Conservation (phyloP, 1,284 basidiomycete genomes). For the Ceratobasidium sp. region DNA sequence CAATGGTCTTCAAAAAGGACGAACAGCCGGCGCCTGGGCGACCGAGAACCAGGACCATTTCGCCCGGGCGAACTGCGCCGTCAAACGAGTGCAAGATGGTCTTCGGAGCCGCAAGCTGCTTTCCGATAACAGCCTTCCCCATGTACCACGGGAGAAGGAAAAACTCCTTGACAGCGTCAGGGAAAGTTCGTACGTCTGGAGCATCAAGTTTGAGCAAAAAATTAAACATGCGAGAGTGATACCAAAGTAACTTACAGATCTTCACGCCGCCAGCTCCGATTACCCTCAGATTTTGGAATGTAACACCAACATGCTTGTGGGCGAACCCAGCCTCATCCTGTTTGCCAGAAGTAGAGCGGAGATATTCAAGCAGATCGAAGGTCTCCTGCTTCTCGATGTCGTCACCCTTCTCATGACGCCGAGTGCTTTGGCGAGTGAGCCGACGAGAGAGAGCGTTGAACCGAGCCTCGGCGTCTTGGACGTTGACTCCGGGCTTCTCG, state of each 20-base stretch:
- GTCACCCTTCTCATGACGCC: background rate
- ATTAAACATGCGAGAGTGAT: too few species aligned
- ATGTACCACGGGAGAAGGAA: slow-evolving; percentile 64
- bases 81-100: slow-evolving; percentile 52
- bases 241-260: slow-evolving; percentile 63
- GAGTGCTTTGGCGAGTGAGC: slow-evolving; percentile 41
- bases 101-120: slow-evolving; percentile 42
- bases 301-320: slow-evolving; percentile 85
- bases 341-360: slow-evolving; percentile 38
- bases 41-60: slow-evolving; percentile 68
- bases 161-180: slow-evolving; percentile 71
- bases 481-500: slow-evolving; percentile 17
- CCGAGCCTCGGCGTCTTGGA: slow-evolving; percentile 34
- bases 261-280: slow-evolving; percentile 51
- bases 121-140: slow-evolving; percentile 1
- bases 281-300: slow-evolving; percentile 80
- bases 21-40: slow-evolving; percentile 66
- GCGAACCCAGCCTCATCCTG: slow-evolving; percentile 77
- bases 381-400: slow-evolving; percentile 43
- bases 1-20: slow-evolving; percentile 66
- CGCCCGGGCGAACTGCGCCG: slow-evolving; percentile 58
- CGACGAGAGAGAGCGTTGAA: slow-evolving; percentile 39
- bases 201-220: slow-evolving; percentile 53
- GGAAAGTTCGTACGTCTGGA: slow-evolving; percentile 60
- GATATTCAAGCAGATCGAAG: slow-evolving; percentile 39